Evolutionary conservation across 306 rosid genomes (phyloP), one percentile per base, ranked within the genome.

Genomic region (Glycine latifolia): DNA sequence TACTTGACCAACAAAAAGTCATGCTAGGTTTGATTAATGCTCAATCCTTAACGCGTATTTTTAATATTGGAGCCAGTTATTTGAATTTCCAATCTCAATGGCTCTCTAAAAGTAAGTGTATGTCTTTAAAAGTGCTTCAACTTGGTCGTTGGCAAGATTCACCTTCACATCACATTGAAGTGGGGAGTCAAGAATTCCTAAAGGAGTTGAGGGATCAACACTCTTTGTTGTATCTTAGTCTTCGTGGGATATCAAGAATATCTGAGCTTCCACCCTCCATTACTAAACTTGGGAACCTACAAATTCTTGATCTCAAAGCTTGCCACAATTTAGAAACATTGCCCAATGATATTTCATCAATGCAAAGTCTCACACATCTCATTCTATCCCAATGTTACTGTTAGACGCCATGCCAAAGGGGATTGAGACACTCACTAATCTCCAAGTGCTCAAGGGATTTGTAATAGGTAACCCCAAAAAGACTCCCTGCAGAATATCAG

Each of bases 371-470:
- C 11, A 88, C 87, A 0, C 91, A 83, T 37, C 52, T 85, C 8
- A 84, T 83, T 75, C n/a, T 88, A 4, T 83, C 87, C 0, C 73
- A 84, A 10, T 88, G 89, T 71, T 86, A 81, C 71, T 88, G 50
- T 67, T 88, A 33, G 88, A 83, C 1, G 59, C 47, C 49, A 74
- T 83, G 81, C 91, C 91, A 0, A 81, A 58, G 63, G 91, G 87
- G 20, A 26, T 88, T 5, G 69, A 73, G 1, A 65, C 58, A 0
- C 87, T 88, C 26, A 16, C 60, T 2, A 47, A 80, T 0, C 83
- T 88, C 1, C 84, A 83, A 84, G 89, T 84, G 0, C 84, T 88
- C 5, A 84, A 88, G 59, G 91, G 91, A 11, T 88, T 88, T 69
- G 5, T 84, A 1, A 56, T 81, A 5, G 81, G 79, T 0, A 8